Evolutionary conservation across 2,329 filamentous ascomycete genomes (phyloP), one percentile per base, ranked within the genome.

Genomic region (Ceratocystis harringtonii): DNA sequence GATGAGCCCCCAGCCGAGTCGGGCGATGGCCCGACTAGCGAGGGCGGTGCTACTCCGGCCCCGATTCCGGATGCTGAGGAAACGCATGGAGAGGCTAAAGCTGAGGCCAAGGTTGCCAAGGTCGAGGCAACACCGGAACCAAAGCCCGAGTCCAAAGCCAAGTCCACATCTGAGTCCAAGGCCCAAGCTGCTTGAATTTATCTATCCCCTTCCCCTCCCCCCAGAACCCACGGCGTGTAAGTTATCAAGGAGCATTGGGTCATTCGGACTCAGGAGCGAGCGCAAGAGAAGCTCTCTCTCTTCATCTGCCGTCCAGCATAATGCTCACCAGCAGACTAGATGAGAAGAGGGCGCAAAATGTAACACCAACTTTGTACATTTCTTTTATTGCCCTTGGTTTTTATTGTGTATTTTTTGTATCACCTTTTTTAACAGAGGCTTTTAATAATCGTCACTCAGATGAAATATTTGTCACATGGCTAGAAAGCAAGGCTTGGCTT

Each of bases 1-100:
- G 91, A 95, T 62, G 85, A 87, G 41, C 75, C 68, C 12, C 68
- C 68, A 22, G 30, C 69, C 41, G 71, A 69, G 7, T 70, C 69
- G 61, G 72, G 72, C 44, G 74, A 71, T 30, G 55, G 28, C 2
- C 71, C 71, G 1, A 70, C 71, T 32, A 5, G 57, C 6, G 62
- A 63, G 30, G 57, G 62, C 48, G 43, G 63, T 22, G 62, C 52
- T 10, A 62, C 67, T 61, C 55, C 63, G 5, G 36, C 68, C 6
- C n/a, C 48, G n/a, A 19, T 25, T 22, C 50, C 50, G 50, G 68
- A 69, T 63, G 25, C 30, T 10, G 61, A 25, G 17, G 55, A 61
- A 3, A 44, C 10, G n/a, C 36, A 61, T 25, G 67, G 68, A 5
- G 73, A 75, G 65, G 72, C 72, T 5, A 72, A 71, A 5, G 69